Base-by-base conservation (phyloP, 371 early-diverging fungal species). In the Capillidium rhysosporum region DNA sequence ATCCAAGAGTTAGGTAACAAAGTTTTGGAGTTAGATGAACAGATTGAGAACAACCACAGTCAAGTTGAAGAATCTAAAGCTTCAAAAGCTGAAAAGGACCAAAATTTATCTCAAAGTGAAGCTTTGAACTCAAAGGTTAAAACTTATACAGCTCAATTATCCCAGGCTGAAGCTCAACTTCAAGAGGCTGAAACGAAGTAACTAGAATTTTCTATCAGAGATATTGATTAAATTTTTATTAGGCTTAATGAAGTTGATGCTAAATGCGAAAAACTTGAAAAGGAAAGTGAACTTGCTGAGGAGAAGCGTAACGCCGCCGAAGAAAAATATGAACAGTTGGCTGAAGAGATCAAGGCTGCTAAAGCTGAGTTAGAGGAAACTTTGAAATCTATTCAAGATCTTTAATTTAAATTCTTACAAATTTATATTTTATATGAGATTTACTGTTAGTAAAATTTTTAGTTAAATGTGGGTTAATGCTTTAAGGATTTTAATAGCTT, bases 111-210 rank as follows among this genome's bases (percentile, higher is more conserved):
- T 18, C 52, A 52, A 38, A 40, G 40, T 52, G 52, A 52, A 18
- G 41, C 21, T 40, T 52, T 52, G 28, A 40, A 10, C 26, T n/a
- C 21, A 14, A 52, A 52, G 34, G 20, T 52, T 16, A 26, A n/a
- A 1, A 23, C 41, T 40, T 30, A 34, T 23, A 12, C 39, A 5
- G 9, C 2, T 25, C 20, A 52, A 25, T 23, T 52, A 16, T 7
- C 40, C 5, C 10, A n/a, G 21, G 52, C 21, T 26, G n/a, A 52
- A 25, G 43, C 40, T 24, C 4, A 52, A 43, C 26, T 52, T 3
- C 38, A 52, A 25, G 52, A 52, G 20, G 52, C 52, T n/a, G 28
- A 12, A 20, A 39, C 39, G 41, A 52, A 52, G 52, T 52, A 51
- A 52, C 25, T 51, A 21, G 8, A 16, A 21, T 52, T 52, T 43